Base-by-base conservation (phyloP, 139 green algal genomes). In the Micractinium sp. region DNA sequence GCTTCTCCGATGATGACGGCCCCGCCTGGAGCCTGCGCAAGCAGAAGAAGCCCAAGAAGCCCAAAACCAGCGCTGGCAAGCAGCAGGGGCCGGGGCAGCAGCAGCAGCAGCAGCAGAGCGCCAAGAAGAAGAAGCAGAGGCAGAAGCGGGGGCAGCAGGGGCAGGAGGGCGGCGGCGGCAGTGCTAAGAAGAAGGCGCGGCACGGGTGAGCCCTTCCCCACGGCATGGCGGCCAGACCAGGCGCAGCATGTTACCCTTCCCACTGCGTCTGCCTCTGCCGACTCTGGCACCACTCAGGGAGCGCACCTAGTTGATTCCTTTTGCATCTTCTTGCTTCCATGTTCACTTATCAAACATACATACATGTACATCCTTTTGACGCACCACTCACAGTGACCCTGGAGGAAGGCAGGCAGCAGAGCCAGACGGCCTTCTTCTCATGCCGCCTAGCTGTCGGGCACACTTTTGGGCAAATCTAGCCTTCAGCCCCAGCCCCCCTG, bases 11-110 rank as follows among this genome's bases (percentile, higher is more conserved):
- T 14, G 83, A 80, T 1, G 83, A 87, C 15, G 78, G 33, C 22
- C 35, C 25, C 16, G 47, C 41, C 19, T 86, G 87, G 78, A 86
- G 77, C 87, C 63, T 86, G 63, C 78, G 39, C 31, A 86, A 90
- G 66, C 78, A 86, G 78, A 90, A 86, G 78, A 90, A 86, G 39
- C 1, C 33, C 0, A 74, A 47, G 22, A 86, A 31, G 0, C 36
- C 47, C 47, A 56, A 56, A 56, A 9, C 47, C 47, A 56, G 47
- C 47, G 9, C n/a, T n/a, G n/a, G n/a, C n/a, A n/a, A n/a, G n/a
- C n/a, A 85, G 35, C 67, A 82, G 77, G 39, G 77, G 38, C 77
- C 35, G 77, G 38, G 23, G 14, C 19, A 36, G 3, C 38, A 61
- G 77, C 77, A 47, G 76, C 76, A 41, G 63, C 63, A 80, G 66